Evolutionary conservation across 805 yeast species (phyloP), one percentile per base, ranked within the genome.

Genomic region (Sungouiella blattae): DNA sequence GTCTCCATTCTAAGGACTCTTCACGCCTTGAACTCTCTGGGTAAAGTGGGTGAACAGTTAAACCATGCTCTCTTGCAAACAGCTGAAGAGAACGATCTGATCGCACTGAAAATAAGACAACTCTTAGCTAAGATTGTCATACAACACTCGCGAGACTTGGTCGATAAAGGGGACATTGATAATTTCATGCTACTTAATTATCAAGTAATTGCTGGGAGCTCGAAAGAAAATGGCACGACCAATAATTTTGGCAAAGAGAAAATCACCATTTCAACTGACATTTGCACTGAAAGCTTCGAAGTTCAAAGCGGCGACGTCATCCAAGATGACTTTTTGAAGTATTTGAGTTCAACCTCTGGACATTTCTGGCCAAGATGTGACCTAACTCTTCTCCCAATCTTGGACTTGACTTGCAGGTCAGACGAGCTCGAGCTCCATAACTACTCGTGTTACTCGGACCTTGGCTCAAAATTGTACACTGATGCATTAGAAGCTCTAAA

Each of bases 351-450:
- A 2, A 47, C 51, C 5, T 46, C 64, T 1, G 47, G 53, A 9
- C 73, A 67, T 35, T 44, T 43, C 18, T 67, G 72, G 72, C 44
- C 59, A 1, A 49, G 57, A 26, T 67, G 73, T 39, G 51, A 53
- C 22, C 43, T 65, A 35, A 64, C 71, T 0, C 41, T 51, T 11
- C 37, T 67, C 6, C 73, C 73, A 2, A 40, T 67, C 14, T 37
- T 67, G 23, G 64, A 59, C 20, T 38, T 62, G 33, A 49, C 49
- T 15, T 60, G 61, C 23, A 49, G 56, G 13, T 47, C 53, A 12
- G 71, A 67, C 39, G 69, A 64, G 40, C 43, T 60, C 15, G 46
- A 45, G 11, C 40, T 37, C 9, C 63, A 53, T 38, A 57, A 60
- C 30, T 67, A 65, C 37, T 43, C 60, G 18, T 27, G 33, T 6